Evolutionary conservation across 139 green algal species (phyloP).

Genomic region (Trebouxia sp.): DNA sequence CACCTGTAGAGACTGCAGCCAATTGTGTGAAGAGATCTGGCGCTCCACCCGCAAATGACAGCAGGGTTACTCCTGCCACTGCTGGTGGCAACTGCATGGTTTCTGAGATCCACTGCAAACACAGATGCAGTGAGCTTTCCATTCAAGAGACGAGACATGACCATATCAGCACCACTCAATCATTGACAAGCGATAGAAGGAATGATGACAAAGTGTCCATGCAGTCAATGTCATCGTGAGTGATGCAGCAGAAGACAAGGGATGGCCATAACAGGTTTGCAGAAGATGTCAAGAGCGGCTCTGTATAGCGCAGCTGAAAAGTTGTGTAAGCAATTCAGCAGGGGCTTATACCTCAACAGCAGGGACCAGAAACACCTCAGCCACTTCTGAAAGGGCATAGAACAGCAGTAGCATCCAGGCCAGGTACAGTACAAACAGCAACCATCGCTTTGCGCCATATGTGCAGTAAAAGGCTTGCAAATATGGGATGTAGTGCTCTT

Average conservation of each 20-base stretch:
- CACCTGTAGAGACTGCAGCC: conserved; percentile 42
- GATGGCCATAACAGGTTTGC: not conserved
- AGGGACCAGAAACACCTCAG: conserved; percentile 48
- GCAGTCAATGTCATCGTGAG: no score
- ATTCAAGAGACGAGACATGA: no score
- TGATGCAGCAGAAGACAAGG: not conserved
- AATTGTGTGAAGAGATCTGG: conserved; percentile 59
- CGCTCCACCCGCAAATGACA: conserved; percentile 53
- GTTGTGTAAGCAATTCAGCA: not conserved
- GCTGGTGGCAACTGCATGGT: conserved; percentile 45
- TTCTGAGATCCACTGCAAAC: conserved; percentile 42
- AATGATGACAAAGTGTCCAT: no score
- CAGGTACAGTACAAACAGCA: conserved; percentile 29
- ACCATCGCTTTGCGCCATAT: conserved; percentile 1
- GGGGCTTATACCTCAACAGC: conserved; percentile 38
- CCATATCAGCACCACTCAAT: no score
- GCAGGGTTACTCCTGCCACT: conserved; percentile 52
- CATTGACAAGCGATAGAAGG: no score
- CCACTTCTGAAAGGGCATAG: conserved; percentile 40
- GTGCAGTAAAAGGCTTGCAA: conserved; percentile 41
- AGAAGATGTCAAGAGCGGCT: no score
- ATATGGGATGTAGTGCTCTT: conserved; percentile 45
- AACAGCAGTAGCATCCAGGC: conserved; percentile 50
- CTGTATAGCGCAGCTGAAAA: no score
- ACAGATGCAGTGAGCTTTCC: no score